Conservation (phyloP, 2,329 filamentous ascomycete species). For the Sclerotinia nivalis region DNA sequence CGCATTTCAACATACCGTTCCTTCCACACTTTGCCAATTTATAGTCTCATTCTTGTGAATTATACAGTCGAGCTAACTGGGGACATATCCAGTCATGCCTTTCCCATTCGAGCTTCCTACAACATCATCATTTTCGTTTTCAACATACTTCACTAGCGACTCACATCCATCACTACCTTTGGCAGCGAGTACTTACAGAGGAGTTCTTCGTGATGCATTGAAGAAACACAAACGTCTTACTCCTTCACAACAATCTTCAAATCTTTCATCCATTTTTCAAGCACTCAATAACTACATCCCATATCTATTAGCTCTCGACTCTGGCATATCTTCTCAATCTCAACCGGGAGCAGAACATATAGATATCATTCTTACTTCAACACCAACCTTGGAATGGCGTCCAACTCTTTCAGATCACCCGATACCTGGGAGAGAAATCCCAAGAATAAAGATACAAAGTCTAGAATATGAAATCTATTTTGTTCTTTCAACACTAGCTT, state of each 20-base stretch:
- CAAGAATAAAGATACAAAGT: slow-evolving; percentile 68
- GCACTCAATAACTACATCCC: slow-evolving; percentile 77
- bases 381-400: slow-evolving; percentile 77
- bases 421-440: slow-evolving; percentile 62
- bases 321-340: slow-evolving; percentile 61
- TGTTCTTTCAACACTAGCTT: slow-evolving; percentile 73
- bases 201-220: slow-evolving; percentile 77
- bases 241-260: slow-evolving; percentile 65
- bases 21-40: neutral
- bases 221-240: slow-evolving; percentile 90
- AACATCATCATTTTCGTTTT: slow-evolving; percentile 83
- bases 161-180: slow-evolving; percentile 89
- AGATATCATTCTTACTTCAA: slow-evolving; percentile 61
- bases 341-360: slow-evolving; percentile 60
- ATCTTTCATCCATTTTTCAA: slow-evolving; percentile 69
- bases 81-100: slow-evolving; percentile 61
- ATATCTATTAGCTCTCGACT: slow-evolving; percentile 76
- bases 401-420: slow-evolving; percentile 69
- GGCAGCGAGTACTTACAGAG: slow-evolving; percentile 78
- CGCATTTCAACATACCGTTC: neutral
- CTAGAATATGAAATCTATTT: slow-evolving; percentile 85
- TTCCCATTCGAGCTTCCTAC: slow-evolving; percentile 88
- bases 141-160: slow-evolving; percentile 71
- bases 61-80: too few relatives aligned
- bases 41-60: neutral